Evolutionary conservation across 179 eudicot genomes (phyloP).

Genomic region (Spergularia azorica): DNA sequence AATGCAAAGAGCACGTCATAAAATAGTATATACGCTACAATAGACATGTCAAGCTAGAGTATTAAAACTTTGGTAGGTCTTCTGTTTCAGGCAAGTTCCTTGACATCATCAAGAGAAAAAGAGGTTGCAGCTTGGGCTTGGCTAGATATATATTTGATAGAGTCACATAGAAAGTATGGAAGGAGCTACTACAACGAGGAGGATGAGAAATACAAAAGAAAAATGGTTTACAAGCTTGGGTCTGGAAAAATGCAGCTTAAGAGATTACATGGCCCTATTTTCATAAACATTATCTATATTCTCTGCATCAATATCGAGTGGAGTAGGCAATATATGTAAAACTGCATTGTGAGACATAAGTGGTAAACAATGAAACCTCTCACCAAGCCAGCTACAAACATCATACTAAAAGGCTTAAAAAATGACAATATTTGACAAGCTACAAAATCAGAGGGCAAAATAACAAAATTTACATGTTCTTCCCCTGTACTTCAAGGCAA

Average conservation of each 20-base stretch:
- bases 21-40: not conserved
- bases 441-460: too few relatives aligned
- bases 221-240: not conserved
- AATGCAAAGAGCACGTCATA: slow-evolving; percentile 29
- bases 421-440: too few relatives aligned
- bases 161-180: not conserved
- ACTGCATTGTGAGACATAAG: too few relatives aligned
- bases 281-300: not conserved
- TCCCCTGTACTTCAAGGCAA: too few relatives aligned
- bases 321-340: too few relatives aligned
- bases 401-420: too few relatives aligned
- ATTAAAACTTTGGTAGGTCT: not conserved
- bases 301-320: too few relatives aligned
- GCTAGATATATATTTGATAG: not conserved
- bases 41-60: not conserved
- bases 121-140: slow-evolving; percentile 12
- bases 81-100: not conserved
- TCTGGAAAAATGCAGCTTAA: not conserved
- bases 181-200: not conserved
- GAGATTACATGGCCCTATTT: not conserved
- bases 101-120: not conserved
- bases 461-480: too few relatives aligned
- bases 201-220: not conserved
- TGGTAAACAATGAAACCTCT: too few relatives aligned
- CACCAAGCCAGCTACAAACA: too few relatives aligned